Percentiles rank a stretch among this genome's conserved stretches.
Conservation (phyloP, 208 protist genomes). For the Trichomonas vaginalis region DNA sequence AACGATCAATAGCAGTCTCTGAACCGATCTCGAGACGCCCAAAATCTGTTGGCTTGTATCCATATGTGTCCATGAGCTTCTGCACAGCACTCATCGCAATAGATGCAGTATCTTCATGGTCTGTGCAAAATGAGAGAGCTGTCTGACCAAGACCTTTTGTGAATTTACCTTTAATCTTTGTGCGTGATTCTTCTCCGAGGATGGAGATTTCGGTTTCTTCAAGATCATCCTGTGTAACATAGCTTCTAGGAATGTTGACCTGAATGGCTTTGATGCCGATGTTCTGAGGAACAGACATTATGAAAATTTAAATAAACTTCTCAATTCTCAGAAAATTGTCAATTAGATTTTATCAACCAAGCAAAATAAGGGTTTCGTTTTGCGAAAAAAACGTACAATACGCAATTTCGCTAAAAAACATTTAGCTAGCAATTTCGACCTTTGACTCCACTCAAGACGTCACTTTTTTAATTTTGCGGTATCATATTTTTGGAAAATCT, state of each 20-base stretch:
- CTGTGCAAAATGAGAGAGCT: slow-evolving; percentile 55
- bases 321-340: no score
- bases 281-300: no score
- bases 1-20: slow-evolving; percentile 66
- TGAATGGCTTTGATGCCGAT: slow-evolving; percentile 63
- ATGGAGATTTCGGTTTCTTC: slow-evolving; percentile 46
- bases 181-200: neutral
- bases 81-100: slow-evolving; percentile 53
- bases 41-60: slow-evolving; percentile 44
- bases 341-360: no score
- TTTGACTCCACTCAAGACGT: no score
- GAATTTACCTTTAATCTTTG: slow-evolving; percentile 54
- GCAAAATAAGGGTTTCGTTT: no score
- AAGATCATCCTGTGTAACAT: slow-evolving; percentile 54
- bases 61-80: slow-evolving; percentile 51
- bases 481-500: no score
- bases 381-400: no score
- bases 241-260: slow-evolving; percentile 56
- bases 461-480: no score
- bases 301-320: no score
- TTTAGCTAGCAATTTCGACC: no score
- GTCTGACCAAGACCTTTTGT: slow-evolving; percentile 62
- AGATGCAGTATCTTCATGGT: slow-evolving; percentile 65
- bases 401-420: no score
- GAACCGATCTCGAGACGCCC: slow-evolving; percentile 66